Evolutionary conservation across 176 grass and related monocot species (phyloP).

Genomic region (Ananas comosus): DNA sequence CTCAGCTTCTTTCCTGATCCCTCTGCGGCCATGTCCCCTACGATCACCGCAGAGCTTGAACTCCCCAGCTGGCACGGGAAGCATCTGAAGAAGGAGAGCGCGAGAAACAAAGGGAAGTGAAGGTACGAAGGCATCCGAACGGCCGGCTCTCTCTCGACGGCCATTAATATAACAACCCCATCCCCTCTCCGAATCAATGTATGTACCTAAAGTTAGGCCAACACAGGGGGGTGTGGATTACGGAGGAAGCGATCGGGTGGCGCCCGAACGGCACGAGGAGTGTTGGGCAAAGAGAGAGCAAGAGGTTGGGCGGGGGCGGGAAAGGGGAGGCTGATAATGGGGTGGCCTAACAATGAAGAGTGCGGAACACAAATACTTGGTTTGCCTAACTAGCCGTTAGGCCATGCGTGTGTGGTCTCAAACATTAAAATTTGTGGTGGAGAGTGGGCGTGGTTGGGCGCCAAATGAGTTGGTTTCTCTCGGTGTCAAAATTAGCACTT

Average conservation of each 20-base stretch:
- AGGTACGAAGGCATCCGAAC: constrained; percentile 9
- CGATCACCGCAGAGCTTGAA: neutral
- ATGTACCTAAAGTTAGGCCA: neutral
- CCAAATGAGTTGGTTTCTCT: constrained; percentile 1
- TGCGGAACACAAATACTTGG: neutral
- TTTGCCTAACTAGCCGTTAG: constrained; percentile 33
- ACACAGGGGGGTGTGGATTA: constrained; percentile 4
- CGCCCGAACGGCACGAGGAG: constrained; percentile 13
- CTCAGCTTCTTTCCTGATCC: constrained; percentile 48
- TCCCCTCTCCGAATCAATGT: neutral
- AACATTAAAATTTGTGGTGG: constrained; percentile 1
- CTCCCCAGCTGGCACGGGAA: constrained; percentile 11
- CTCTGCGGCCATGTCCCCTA: constrained; percentile 3
- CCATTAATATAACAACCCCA: neutral
- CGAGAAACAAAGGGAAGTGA: constrained; percentile 7
- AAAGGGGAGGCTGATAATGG: constrained; percentile 19
- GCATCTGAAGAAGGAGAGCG: constrained; percentile 13
- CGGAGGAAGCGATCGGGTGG: neutral
- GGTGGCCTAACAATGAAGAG: constrained; percentile 14
- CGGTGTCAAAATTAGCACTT: neutral
- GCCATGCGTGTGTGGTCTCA: neutral
- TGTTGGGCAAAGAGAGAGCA: constrained; percentile 40
- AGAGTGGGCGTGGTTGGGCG: neutral
- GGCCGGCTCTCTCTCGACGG: neutral
- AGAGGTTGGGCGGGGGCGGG: constrained; percentile 12